phyloP scores from a whole-genome alignment of 2,329 filamentous ascomycete species.

The Ophiostoma perfectum region DNA sequence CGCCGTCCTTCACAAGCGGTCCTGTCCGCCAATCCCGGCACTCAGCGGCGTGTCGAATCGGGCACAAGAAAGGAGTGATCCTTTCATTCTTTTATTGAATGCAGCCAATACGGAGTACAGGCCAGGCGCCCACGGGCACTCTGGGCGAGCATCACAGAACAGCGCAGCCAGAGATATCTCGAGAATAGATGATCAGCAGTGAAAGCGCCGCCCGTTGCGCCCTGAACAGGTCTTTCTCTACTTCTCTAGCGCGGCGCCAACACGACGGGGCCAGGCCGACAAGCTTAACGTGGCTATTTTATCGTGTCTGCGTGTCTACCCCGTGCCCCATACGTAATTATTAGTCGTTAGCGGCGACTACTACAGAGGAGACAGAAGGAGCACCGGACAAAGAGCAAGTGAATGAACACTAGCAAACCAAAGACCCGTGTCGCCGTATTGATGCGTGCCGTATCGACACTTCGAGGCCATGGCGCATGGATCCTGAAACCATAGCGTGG shows the following conservation, averaged over 20 bases:
- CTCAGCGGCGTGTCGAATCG: too few relatives aligned
- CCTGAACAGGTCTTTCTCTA: neutral
- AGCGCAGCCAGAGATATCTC: neutral
- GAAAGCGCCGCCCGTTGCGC: slow-evolving; percentile 1
- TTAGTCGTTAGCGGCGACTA: too few relatives aligned
- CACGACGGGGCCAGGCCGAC: neutral
- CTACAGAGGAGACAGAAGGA: too few relatives aligned
- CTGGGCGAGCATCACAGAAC: neutral
- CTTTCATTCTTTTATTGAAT: too few relatives aligned
- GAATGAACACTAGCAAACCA: neutral
- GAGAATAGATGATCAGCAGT: neutral
- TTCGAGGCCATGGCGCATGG: slow-evolving; percentile 20
- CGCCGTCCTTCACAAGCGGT: too few relatives aligned
- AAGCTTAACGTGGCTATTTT: neutral
- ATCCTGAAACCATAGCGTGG: slow-evolving; percentile 23
- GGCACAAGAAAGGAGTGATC: too few relatives aligned
- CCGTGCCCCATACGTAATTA: too few relatives aligned
- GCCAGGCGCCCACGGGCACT: neutral
- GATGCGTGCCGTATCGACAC: neutral
- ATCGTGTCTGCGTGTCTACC: too few relatives aligned
- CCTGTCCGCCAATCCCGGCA: too few relatives aligned
- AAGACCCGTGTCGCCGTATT: neutral
- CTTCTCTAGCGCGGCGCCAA: neutral
- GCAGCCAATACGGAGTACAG: too few relatives aligned
- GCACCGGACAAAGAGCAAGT: neutral